Percentiles rank a stretch among this genome's conserved stretches.
Evolutionary conservation across 2,329 filamentous ascomycete species (phyloP).

Genomic region (Dactylellina haptotyla): DNA sequence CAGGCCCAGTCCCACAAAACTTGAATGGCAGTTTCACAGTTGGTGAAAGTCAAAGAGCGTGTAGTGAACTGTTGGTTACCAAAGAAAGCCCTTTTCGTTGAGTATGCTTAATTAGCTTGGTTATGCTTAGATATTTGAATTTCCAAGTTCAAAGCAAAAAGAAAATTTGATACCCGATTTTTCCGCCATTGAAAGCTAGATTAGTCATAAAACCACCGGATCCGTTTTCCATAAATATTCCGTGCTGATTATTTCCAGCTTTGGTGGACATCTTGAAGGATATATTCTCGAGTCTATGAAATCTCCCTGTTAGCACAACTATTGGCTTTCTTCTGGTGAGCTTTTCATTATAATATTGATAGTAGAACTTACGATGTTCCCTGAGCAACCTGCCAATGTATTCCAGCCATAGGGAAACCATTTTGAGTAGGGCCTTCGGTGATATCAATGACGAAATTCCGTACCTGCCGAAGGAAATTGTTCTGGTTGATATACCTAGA

Average conservation of each 20-base stretch:
- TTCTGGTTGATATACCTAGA: conserved; percentile 66
- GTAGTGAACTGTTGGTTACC: conserved; percentile 65
- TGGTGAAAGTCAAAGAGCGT: conserved; percentile 67
- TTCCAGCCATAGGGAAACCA: neutral
- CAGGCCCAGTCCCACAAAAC: conserved; percentile 72
- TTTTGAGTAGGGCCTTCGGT: neutral
- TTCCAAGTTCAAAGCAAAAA: neutral
- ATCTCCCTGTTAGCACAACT: conserved; percentile 6
- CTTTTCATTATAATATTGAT: neutral
- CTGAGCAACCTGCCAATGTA: conserved; percentile 50
- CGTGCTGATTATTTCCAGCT: conserved; percentile 60
- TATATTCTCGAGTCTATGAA: conserved; percentile 5
- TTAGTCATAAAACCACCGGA: conserved; percentile 42
- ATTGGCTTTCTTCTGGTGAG: too few species aligned
- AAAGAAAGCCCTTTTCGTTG: neutral
- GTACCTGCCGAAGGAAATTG: conserved; percentile 69
- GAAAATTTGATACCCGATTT: conserved; percentile 63
- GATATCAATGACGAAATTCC: conserved; percentile 67
- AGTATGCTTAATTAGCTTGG: neutral
- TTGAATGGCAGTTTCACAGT: conserved; percentile 67
- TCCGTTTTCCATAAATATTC: conserved; percentile 70
- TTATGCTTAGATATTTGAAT: neutral
- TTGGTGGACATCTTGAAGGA: conserved; percentile 59
- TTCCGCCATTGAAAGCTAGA: conserved; percentile 69
- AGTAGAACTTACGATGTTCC: conserved; percentile 31